Evolutionary conservation across 192 early-diverging fungal species (phyloP).

Genomic region (Backusella mclennaniae): DNA sequence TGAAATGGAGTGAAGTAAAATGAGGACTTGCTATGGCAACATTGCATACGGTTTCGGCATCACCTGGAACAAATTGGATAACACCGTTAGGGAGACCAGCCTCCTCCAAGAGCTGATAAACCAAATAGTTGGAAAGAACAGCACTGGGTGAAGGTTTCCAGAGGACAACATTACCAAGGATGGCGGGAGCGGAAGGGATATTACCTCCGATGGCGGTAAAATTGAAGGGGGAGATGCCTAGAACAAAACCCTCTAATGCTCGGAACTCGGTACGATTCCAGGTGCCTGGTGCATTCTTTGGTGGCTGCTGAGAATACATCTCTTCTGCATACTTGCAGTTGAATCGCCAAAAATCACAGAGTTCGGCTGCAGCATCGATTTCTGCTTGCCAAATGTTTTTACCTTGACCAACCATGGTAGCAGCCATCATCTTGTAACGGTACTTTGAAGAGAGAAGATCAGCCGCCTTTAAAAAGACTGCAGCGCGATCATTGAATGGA

Average conservation of each 20-base stretch:
- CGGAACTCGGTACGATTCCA: conserved; percentile 99
- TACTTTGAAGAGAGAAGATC: conserved; percentile 90
- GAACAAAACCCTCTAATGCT: conserved; percentile 95
- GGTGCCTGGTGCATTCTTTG: conserved; percentile 73
- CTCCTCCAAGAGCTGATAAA: conserved; percentile 88
- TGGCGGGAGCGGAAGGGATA: conserved; percentile 84
- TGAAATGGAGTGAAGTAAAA: conserved; percentile 98
- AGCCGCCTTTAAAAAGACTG: conserved; percentile 96
- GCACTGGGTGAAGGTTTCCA: conserved; percentile 95
- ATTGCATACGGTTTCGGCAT: conserved; percentile 76
- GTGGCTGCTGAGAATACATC: conserved; percentile 91
- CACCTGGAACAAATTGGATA: conserved; percentile 95
- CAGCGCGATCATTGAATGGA: conserved; percentile 91
- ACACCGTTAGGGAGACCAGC: conserved; percentile 97
- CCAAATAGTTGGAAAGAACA: conserved; percentile 87
- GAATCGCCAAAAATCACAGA: conserved; percentile 94
- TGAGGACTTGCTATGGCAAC: conserved; percentile 81
- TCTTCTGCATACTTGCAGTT: conserved; percentile 92
- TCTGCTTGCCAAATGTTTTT: conserved; percentile 99
- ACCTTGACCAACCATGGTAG: conserved; percentile 97
- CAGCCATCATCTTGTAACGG: conserved; percentile 79
- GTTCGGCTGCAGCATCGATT: conserved; percentile 98
- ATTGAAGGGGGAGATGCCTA: conserved; percentile 98
- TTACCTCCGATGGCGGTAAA: conserved; percentile 99
- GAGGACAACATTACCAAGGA: conserved; percentile 97